Evolutionary conservation across 768 basidiomycete genomes (phyloP).

Genomic region (Hericium coralloides): DNA sequence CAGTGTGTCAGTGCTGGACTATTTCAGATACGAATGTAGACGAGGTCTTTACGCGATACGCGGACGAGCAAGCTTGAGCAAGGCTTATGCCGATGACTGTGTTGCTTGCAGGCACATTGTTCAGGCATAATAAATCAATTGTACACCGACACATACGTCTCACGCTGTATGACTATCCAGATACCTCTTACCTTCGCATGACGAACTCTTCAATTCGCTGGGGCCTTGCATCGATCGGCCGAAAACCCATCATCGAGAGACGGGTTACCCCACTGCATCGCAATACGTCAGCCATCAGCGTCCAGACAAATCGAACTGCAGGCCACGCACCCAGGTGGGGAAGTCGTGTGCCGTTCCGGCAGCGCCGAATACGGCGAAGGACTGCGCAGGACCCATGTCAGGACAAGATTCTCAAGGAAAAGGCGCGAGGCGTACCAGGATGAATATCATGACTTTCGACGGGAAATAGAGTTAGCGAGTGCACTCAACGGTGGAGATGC

Average conservation of each 20-base stretch:
- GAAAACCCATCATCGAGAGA: constrained; percentile 11
- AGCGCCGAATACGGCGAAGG: constrained; percentile 24
- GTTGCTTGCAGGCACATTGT: too few relatives aligned
- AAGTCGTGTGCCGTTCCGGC: constrained; percentile 16
- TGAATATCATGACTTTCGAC: constrained; percentile 9
- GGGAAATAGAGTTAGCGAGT: background rate
- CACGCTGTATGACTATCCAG: too few relatives aligned
- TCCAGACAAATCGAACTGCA: background rate
- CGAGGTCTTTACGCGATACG: too few relatives aligned
- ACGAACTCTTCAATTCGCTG: background rate
- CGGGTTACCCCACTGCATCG: constrained; percentile 14
- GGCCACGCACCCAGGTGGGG: constrained; percentile 13
- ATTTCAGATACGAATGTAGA: too few relatives aligned
- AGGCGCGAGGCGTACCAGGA: constrained; percentile 3
- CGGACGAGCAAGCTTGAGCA: too few relatives aligned
- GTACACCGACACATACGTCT: too few relatives aligned
- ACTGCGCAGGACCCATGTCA: constrained; percentile 7
- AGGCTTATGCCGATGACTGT: too few relatives aligned
- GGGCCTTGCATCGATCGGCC: constrained; percentile 4
- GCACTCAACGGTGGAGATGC: background rate
- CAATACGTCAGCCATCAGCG: background rate
- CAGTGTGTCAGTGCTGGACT: too few relatives aligned
- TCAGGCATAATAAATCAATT: too few relatives aligned
- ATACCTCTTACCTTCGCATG: too few relatives aligned
- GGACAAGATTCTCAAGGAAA: background rate